Conservation (phyloP, 2,329 filamentous ascomycete genomes). For the Cladosporium halotolerans region DNA sequence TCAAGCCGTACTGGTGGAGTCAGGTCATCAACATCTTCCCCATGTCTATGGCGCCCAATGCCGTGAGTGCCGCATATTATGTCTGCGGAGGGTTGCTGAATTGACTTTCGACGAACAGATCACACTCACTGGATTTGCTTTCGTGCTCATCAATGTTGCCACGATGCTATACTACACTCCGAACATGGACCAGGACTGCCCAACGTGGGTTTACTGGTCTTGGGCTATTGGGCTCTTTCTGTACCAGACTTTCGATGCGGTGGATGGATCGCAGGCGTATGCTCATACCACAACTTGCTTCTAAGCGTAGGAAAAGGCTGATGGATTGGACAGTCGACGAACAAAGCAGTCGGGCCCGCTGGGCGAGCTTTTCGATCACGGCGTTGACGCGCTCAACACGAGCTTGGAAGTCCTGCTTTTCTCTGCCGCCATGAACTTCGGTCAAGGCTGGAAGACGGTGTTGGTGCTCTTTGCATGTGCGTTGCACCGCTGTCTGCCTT, state of each 20-base stretch:
- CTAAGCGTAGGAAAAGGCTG: conserved; percentile 8
- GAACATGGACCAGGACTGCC: conserved; percentile 88
- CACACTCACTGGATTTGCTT: conserved; percentile 82
- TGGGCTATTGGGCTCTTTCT: conserved; percentile 88
- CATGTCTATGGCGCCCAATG: conserved; percentile 77
- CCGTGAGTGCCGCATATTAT: conserved; percentile 32
- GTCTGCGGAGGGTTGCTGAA: neutral
- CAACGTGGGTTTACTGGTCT: conserved; percentile 86
- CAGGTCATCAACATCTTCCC: conserved; percentile 92
- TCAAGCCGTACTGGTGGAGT: conserved; percentile 97
- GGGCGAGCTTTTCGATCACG: conserved; percentile 95
- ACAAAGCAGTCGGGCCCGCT: conserved; percentile 89
- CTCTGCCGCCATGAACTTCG: conserved; percentile 84
- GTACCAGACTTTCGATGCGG: conserved; percentile 97
- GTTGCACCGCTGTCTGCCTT: conserved; percentile 24
- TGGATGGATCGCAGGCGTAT: conserved; percentile 88
- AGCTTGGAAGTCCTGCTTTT: conserved; percentile 90
- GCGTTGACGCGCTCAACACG: conserved; percentile 94
- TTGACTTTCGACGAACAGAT: conserved; percentile 48
- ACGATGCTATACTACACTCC: conserved; percentile 95
- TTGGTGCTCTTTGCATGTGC: conserved; percentile 73
- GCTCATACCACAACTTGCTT: conserved; percentile 31
- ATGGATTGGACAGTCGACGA: conserved; percentile 54
- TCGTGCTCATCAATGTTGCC: conserved; percentile 81
- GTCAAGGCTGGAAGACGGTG: conserved; percentile 85